phyloP scores from a whole-genome alignment of 208 protist species.

The Lotmaria passim region DNA sequence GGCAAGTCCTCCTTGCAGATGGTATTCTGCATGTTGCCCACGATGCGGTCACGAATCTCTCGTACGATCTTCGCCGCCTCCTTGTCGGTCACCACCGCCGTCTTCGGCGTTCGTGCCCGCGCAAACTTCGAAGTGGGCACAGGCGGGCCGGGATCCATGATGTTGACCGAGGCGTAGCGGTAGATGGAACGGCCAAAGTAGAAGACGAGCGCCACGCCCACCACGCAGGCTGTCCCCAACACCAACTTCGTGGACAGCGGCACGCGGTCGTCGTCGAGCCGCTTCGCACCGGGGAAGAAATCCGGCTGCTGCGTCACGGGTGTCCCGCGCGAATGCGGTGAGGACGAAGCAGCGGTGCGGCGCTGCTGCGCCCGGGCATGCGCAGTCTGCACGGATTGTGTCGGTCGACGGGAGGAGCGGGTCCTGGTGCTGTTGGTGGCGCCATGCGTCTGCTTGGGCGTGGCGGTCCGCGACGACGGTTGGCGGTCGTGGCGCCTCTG shows the following conservation, averaged over 20 bases:
- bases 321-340: constrained; percentile 20
- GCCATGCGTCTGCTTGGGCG: constrained; percentile 5
- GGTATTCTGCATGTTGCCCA: constrained; percentile 12
- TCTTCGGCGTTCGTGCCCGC: constrained; percentile 12
- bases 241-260: constrained; percentile 34
- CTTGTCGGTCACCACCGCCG: constrained; percentile 11
- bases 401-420: constrained; percentile 25
- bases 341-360: constrained; percentile 19
- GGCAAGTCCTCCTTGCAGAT: neutral
- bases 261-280: constrained; percentile 34
- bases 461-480: constrained; percentile 6
- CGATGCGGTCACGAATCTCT: constrained; percentile 23
- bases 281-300: constrained; percentile 43
- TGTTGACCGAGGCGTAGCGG: constrained; percentile 14
- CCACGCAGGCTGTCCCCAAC: constrained; percentile 18
- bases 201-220: constrained; percentile 21
- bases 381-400: constrained; percentile 47
- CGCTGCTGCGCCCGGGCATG: constrained; percentile 33
- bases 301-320: constrained; percentile 8
- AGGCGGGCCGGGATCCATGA: constrained; percentile 4
- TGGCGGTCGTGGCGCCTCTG: neutral
- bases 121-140: constrained; percentile 14
- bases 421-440: constrained; percentile 16
- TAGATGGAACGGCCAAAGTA: constrained; percentile 24
- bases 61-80: constrained; percentile 13